Evolutionary conservation across 805 yeast species (phyloP), one percentile per base, ranked within the genome.

Genomic region (Suhomyces vadensis): DNA sequence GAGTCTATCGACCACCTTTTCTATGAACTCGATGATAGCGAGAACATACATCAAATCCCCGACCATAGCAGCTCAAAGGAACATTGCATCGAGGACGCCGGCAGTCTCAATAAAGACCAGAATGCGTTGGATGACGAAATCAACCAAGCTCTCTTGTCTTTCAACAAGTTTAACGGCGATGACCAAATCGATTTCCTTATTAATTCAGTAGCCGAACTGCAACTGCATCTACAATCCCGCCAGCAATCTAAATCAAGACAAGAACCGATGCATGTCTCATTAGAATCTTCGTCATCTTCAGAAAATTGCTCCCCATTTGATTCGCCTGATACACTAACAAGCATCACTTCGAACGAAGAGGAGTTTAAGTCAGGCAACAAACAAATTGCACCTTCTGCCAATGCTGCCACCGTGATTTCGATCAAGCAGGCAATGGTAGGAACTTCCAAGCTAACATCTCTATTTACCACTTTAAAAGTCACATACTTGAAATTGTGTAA

Each of bases 401-500:
- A 50, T 33, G 16, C 25, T 10, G 27, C 36, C n/a, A 52, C 54
- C 2, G 44, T 51, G 8, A 29, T 27, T 10, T 22, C 51, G 8
- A 33, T 54, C 26, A 57, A 45, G 41, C 56, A 41, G 31, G 38
- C 49, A 23, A 54, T 51, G 53, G 43, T 44, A n/a, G 41, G 47
- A 25, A 47, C 51, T 11, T 52, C 52, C 46, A 57, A 59, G 38
- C 52, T 65, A 29, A 53, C 63, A 19, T 58, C 63, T 4, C 60
- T 67, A 2, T 66, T 61, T 53, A 62, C 71, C 3, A 56, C 66
- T 2, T 57, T 67, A 39, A 63, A 63, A 41, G 52, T 61, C 3
- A 65, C 72, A 4, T 67, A 67, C 50, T 52, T 67, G 47, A 66
- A 67, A 49, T 60, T 67, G 40, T 67, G 72, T 50, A 65, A 63